Evolutionary conservation across 148 eudicot genomes (phyloP), one percentile per base, ranked within the genome.

Genomic region (Dianthus caryophyllus): DNA sequence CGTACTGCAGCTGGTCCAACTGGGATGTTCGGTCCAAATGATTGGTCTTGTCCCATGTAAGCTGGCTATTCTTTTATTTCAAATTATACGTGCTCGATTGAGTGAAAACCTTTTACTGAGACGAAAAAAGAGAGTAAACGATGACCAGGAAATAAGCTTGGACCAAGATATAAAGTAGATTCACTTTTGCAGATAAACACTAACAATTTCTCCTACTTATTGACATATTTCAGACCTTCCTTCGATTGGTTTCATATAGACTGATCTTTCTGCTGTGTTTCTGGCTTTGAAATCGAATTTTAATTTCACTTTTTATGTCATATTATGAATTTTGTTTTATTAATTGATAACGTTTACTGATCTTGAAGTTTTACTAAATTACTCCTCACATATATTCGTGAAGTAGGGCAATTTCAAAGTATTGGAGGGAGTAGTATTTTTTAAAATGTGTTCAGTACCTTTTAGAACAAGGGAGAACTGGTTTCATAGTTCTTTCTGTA

Each of bases 21-120:
- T 38, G 92, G 91, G 27, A 92, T 94, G 54, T 94, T 94, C 84
- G 98, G 98, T 78, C 98, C 97, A 62, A 86, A 84, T 82, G 98
- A 94, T 77, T 94, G 98, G 98, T 49, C 92, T 71, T 94, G 98
- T 76, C 98, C 98, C 64, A 94, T 94, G 98, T 94, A 83, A 90
- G 97, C 17, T 47, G 43, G 33, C 65, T 65, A 17, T 0, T 58
- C 55, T 59, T 39, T n/a, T 22, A 66, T 59, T 21, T 51, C 2
- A 24, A 17, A 27, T 64, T 31, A 18, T 70, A 25, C 41, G 16
- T 5, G 41, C 11, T 58, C 10, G 29, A 17, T 6, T 30, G 29
- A 0, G 62, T 7, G 54, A 15, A 16, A 27, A n/a, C n/a, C n/a
- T n/a, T 58, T 15, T 30, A 30, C 29, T 16, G 26, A 54, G 59